Percentiles rank a stretch among this genome's conserved stretches.
These are phyloP conservation scores for Massariosphaeria phaeospora DNA, from an alignment of 495 filamentous ascomycete genomes.

Conservation along the genomic window DNA sequence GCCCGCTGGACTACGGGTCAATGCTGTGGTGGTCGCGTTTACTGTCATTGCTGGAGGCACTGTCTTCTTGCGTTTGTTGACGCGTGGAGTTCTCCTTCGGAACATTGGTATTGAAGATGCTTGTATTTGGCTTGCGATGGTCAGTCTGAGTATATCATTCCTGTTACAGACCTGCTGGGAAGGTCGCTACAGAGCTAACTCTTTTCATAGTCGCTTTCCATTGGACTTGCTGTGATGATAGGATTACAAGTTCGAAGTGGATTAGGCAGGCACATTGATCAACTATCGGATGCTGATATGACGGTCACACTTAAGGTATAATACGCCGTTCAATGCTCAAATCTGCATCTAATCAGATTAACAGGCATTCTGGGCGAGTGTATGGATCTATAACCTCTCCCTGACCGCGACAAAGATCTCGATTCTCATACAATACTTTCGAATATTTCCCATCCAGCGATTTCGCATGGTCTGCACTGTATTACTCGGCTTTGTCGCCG, in stretches of 20 bases:
- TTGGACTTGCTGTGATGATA: slow-evolving; percentile 19
- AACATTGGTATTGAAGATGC: slow-evolving; percentile 21
- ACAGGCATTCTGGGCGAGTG: slow-evolving; percentile 25
- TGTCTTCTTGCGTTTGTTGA: slow-evolving; percentile 20
- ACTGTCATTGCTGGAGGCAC: slow-evolving; percentile 13
- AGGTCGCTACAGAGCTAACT: neutral
- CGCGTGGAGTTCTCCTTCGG: slow-evolving; percentile 6
- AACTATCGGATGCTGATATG: neutral
- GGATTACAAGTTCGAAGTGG: slow-evolving; percentile 13
- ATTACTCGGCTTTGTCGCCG: slow-evolving; percentile 27
- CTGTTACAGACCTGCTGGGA: neutral
- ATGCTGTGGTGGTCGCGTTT: slow-evolving; percentile 10
- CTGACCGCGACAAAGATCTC: slow-evolving; percentile 26
- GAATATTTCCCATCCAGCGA: slow-evolving; percentile 17
- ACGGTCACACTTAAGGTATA: slow-evolving; percentile 17
- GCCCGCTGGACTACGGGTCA: slow-evolving; percentile 16
- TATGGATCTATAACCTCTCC: slow-evolving; percentile 19
- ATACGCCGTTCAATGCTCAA: neutral
- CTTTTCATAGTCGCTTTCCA: slow-evolving; percentile 10
- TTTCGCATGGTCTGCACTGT: slow-evolving; percentile 28
- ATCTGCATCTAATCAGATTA: neutral
- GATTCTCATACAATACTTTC: slow-evolving; percentile 26
- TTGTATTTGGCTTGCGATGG: slow-evolving; percentile 21
- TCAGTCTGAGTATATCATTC: neutral
- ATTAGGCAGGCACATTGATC: slow-evolving; percentile 10